Conservation (phyloP, 305 asterid species). For the Fraxinus baroniana region DNA sequence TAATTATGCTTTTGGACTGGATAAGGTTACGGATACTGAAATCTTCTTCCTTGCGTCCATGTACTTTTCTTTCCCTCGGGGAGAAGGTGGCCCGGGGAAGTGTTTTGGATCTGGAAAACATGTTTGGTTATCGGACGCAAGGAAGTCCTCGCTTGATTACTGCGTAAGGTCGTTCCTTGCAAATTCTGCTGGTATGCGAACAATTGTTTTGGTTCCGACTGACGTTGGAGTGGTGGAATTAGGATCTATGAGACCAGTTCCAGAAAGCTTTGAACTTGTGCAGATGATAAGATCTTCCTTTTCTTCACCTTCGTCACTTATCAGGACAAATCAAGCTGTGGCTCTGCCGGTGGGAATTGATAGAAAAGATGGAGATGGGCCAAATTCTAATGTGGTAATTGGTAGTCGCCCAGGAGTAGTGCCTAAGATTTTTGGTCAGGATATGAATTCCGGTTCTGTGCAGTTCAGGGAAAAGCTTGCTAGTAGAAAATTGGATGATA, state of each 20-base stretch:
- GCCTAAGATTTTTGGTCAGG: constrained; percentile 74
- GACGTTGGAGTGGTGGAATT: constrained; percentile 55
- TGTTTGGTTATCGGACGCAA: constrained; percentile 36
- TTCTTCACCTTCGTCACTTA: constrained; percentile 26
- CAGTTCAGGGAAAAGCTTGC: constrained; percentile 44
- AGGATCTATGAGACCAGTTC: constrained; percentile 42
- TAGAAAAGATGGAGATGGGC: constrained; percentile 28
- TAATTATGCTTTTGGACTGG: constrained; percentile 82
- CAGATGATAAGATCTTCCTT: constrained; percentile 39
- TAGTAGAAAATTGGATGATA: constrained; percentile 44
- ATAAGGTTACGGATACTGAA: constrained; percentile 88
- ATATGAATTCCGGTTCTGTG: constrained; percentile 39
- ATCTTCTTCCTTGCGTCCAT: constrained; percentile 92
- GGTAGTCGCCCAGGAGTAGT: neutral
- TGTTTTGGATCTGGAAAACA: constrained; percentile 49
- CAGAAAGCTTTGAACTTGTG: constrained; percentile 35
- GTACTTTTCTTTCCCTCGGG: constrained; percentile 83
- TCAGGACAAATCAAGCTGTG: constrained; percentile 38
- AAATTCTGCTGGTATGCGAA: constrained; percentile 49
- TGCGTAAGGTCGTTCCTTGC: constrained; percentile 49
- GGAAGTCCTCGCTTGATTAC: constrained; percentile 32
- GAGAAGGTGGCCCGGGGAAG: constrained; percentile 90
- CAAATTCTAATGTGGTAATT: constrained; percentile 26
- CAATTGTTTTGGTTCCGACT: constrained; percentile 46
- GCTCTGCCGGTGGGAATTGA: constrained; percentile 21